Conservation (phyloP, 148 eudicot genomes). For the Mesembryanthemum crystallinum region DNA sequence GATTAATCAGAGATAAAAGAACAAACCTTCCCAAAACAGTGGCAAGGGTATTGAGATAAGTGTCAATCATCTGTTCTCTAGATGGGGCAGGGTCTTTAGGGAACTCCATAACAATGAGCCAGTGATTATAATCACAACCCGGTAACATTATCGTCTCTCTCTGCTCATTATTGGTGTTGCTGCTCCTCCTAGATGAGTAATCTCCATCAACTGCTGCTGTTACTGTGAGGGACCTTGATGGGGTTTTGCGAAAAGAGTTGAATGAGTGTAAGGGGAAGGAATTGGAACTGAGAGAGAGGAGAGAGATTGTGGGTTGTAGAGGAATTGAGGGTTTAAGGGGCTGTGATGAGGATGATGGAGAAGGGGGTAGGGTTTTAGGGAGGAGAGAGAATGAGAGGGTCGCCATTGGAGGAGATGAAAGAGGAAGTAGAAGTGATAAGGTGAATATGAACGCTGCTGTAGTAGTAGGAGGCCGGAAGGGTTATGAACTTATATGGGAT, state of each 20-base stretch:
- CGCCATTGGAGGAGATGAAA: slow-evolving; percentile 37
- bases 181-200: slow-evolving; percentile 45
- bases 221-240: slow-evolving; percentile 4
- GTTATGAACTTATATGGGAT: too few species aligned
- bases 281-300: slow-evolving; percentile 17
- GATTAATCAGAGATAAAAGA: background rate
- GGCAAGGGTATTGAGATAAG: slow-evolving; percentile 77
- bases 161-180: slow-evolving; percentile 39
- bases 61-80: slow-evolving; percentile 89
- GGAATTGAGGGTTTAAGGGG: slow-evolving; percentile 26
- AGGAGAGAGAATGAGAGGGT: slow-evolving; percentile 44
- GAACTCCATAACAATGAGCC: slow-evolving; percentile 96
- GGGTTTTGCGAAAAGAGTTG: background rate
- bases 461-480: too few species aligned
- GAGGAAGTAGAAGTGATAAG: slow-evolving; percentile 9
- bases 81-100: slow-evolving; percentile 92
- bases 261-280: background rate
- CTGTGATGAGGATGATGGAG: slow-evolving; percentile 12
- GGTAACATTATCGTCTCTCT: slow-evolving; percentile 81
- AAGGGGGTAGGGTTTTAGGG: slow-evolving; percentile 48
- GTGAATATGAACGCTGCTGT: too few species aligned
- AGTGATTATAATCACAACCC: slow-evolving; percentile 91
- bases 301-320: slow-evolving; percentile 10
- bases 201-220: slow-evolving; percentile 40
- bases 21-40: slow-evolving; percentile 73